Percentiles rank a stretch among this genome's conserved stretches.
These are phyloP conservation scores for Discostella stelligeroides DNA, from an alignment of 108 stramenopile species.

Conservation along the genomic window DNA sequence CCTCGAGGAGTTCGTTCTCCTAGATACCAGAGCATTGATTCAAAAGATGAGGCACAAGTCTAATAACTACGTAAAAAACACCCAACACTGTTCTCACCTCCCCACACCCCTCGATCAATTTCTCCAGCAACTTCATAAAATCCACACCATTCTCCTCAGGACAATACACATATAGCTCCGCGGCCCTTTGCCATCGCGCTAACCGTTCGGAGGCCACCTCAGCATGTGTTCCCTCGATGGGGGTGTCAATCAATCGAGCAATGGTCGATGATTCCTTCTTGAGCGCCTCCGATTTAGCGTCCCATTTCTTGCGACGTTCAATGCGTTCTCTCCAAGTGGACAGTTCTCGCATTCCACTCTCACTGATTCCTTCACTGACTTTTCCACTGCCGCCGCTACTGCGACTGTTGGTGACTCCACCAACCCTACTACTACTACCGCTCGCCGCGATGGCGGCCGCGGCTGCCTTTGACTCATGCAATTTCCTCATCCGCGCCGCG, in stretches of 20 bases:
- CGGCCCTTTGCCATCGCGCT: constrained; percentile 74
- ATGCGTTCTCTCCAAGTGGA: constrained; percentile 30
- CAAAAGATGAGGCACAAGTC: no score
- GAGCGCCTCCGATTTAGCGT: constrained; percentile 32
- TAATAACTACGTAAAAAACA: neutral
- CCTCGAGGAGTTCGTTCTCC: constrained; percentile 77
- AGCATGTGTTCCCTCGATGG: constrained; percentile 55
- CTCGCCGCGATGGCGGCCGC: neutral
- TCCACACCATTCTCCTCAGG: constrained; percentile 58
- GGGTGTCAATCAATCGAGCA: constrained; percentile 17
- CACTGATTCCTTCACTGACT: neutral
- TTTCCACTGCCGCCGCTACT: neutral
- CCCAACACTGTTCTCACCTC: constrained; percentile 48
- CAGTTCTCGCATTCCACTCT: constrained; percentile 6
- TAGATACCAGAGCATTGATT: constrained; percentile 5
- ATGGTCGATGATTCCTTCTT: constrained; percentile 37
- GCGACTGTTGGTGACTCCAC: neutral
- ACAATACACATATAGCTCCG: constrained; percentile 79
- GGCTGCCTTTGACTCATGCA: constrained; percentile 12
- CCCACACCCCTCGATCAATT: constrained; percentile 60
- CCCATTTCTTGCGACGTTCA: constrained; percentile 33
- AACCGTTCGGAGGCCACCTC: constrained; percentile 64
- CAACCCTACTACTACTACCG: neutral
- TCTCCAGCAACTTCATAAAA: constrained; percentile 65
- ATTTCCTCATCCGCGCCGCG: constrained; percentile 27